These are phyloP conservation scores for Fusarium solani-melongenae DNA, from an alignment of 2,329 filamentous ascomycete species.

Conservation along the genomic window DNA sequence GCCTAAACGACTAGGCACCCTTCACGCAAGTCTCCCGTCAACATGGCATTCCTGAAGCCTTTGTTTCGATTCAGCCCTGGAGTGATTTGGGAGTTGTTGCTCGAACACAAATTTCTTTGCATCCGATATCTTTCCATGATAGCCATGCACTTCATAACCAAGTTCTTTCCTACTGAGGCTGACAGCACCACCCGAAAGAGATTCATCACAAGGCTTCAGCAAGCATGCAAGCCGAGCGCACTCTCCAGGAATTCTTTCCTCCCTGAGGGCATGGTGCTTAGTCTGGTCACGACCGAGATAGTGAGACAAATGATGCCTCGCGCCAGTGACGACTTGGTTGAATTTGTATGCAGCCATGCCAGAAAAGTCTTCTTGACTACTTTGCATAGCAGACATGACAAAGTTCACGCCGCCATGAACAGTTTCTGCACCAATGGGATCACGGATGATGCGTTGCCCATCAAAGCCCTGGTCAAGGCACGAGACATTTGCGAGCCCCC, in stretches of 20 bases:
- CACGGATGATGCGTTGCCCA: slow-evolving; percentile 4
- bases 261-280: background rate
- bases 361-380: slow-evolving; percentile 3
- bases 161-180: background rate
- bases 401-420: background rate
- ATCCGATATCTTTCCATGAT: background rate
- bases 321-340: background rate
- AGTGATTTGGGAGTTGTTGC: background rate
- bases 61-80: background rate
- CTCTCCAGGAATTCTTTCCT: background rate
- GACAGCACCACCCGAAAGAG: background rate
- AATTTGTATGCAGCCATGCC: background rate
- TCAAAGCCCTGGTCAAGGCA: background rate
- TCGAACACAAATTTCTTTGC: background rate
- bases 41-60: background rate
- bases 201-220: background rate
- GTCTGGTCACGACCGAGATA: background rate
- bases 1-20: background rate
- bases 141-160: background rate
- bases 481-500: background rate
- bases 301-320: background rate
- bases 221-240: background rate
- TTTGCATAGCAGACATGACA: background rate
- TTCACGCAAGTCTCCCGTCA: background rate
- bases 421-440: background rate